phyloP scores from a whole-genome alignment of 2,329 filamentous ascomycete species.

The Trichoderma oligosporum region DNA sequence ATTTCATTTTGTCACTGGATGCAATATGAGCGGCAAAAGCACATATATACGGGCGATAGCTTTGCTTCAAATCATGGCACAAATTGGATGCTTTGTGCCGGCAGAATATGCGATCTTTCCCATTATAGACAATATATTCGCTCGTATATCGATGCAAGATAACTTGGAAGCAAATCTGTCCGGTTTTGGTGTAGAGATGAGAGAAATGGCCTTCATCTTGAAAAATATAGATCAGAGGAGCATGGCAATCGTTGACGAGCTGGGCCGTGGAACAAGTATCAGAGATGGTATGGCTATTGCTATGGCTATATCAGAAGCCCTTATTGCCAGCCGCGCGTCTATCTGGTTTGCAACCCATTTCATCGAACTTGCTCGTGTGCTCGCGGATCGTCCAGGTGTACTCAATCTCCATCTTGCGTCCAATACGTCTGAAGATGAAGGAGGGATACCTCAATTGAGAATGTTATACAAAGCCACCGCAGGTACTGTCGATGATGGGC shows the following conservation, averaged over 20 bases:
- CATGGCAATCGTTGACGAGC: slow-evolving; percentile 83
- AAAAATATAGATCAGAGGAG: slow-evolving; percentile 73
- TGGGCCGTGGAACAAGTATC: slow-evolving; percentile 86
- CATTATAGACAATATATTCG: slow-evolving; percentile 78
- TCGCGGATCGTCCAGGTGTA: slow-evolving; percentile 72
- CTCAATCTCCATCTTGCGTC: slow-evolving; percentile 78
- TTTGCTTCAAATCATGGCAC: slow-evolving; percentile 85
- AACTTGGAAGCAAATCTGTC: slow-evolving; percentile 87
- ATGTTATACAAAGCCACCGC: slow-evolving; percentile 84
- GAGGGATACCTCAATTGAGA: slow-evolving; percentile 59
- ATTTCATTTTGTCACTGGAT: slow-evolving; percentile 91
- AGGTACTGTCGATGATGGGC: slow-evolving; percentile 63
- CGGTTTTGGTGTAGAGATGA: slow-evolving; percentile 92
- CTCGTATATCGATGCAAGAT: slow-evolving; percentile 81
- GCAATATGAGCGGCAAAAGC: slow-evolving; percentile 97
- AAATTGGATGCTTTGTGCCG: slow-evolving; percentile 87
- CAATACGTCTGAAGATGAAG: slow-evolving; percentile 51
- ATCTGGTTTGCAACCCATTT: slow-evolving; percentile 97
- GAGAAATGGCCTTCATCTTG: slow-evolving; percentile 90
- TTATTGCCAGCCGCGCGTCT: slow-evolving; percentile 72
- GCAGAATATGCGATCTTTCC: slow-evolving; percentile 79
- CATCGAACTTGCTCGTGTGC: slow-evolving; percentile 70
- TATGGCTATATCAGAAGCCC: slow-evolving; percentile 80
- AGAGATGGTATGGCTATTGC: slow-evolving; percentile 86
- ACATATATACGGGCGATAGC: slow-evolving; percentile 88